These are phyloP conservation scores for Panicum hallii DNA, from an alignment of 202 grass and related monocot species.

Conservation along the genomic window DNA sequence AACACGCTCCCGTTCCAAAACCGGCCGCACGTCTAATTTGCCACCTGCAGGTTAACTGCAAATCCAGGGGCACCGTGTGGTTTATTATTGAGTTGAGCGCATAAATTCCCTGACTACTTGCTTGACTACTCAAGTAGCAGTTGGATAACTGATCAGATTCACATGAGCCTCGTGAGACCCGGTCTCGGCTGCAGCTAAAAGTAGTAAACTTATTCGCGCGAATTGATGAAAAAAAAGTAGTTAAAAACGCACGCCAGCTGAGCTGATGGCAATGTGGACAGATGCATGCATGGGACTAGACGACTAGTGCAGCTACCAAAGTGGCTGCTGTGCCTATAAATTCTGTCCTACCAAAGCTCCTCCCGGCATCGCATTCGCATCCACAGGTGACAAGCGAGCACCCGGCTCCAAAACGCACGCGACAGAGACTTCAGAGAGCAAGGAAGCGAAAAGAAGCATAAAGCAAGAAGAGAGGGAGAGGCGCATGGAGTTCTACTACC, in stretches of 20 bases:
- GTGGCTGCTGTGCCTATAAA: neutral
- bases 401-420: neutral
- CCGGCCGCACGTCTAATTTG: neutral
- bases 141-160: neutral
- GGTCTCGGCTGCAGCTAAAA: neutral
- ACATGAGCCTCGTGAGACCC: neutral
- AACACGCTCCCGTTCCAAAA: neutral
- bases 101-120: constrained; percentile 31
- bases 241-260: neutral
- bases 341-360: neutral
- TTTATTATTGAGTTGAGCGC: neutral
- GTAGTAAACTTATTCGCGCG: constrained; percentile 11
- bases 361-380: neutral
- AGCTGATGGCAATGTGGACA: neutral
- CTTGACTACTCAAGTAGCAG: neutral
- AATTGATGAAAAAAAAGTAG: neutral
- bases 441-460: neutral
- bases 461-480: neutral
- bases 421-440: neutral
- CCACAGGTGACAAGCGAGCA: neutral
- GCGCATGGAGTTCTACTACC: constrained; percentile 15
- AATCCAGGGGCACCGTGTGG: neutral
- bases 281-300: neutral
- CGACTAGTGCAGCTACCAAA: neutral
- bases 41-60: neutral